Base-by-base conservation (phyloP, 2,329 filamentous ascomycete species). In the Pestalotiopsis sp. region DNA sequence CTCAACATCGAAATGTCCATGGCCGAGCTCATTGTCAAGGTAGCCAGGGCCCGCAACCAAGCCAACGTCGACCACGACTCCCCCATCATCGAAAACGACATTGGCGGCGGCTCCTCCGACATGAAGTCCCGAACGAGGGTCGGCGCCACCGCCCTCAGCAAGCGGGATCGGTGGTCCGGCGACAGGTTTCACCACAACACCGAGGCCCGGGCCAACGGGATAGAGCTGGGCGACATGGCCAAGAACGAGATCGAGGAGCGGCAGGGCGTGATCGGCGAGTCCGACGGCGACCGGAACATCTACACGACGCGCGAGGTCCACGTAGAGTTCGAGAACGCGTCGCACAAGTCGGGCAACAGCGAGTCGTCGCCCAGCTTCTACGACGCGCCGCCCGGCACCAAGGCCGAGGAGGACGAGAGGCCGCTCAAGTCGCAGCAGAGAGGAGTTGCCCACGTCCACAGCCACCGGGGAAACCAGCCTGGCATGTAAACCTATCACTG, bases 1-100 rank as follows among this genome's bases (percentile, higher is more conserved):
- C 79, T 87, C 52, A 84, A 87, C 71, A 87, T 87, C 70, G 85
- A 87, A 73, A 83, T 87, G 81, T 82, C 81, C 13, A 87, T 87
- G 85, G 84, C 85, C 65, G 81, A 83, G 39, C 81, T 87, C 25
- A 86, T 87, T 71, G 59, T 62, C n/a, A 62, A 36, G 59, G 59
- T 62, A 2, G 59, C 59, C 59, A 62, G 38, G 81, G 76, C 59
- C n/a, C 59, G 59, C 59, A 62, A 62, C 59, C 27, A 62, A 62
- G 59, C 59, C 59, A 62, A 62, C 59, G 36, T 62, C 27, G 59
- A 62, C 31, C 27, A 36, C 36, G 31, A 36, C 31, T 27, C 27
- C 2, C 59, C 59, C 13, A n/a, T 62, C 9, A 17, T 62, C 9
- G 27, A 62, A 3, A 62, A 62, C 36, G 59, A 62, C 59, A 62